Base-by-base conservation (phyloP, 345 rosid species). In the Brassica napus region DNA sequence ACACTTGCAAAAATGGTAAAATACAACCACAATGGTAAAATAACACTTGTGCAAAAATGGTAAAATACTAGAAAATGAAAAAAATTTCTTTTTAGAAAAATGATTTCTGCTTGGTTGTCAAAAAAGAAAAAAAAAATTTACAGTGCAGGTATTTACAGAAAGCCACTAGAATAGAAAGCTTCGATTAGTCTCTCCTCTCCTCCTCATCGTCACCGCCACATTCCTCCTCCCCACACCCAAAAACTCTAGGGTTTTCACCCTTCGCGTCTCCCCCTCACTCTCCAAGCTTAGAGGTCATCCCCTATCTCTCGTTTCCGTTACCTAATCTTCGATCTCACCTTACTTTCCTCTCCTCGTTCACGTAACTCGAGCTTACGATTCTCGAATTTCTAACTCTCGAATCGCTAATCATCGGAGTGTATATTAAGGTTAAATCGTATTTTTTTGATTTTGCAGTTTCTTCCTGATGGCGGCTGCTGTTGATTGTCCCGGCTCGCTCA, bases 381-480 rank as follows among this genome's bases (percentile, higher is more conserved):
- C 54, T 44, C 5, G 15, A 44, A 1, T 44, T 1, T 4, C 15
- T 10, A 39, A 39, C 4, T 44, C 5, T 44, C 54, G 54, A 44
- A 44, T 44, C 14, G 54, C 15, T 12, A 44, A 12, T 44, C 15
- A 28, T 28, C 31, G 3, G 31, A 28, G 31, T 28, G 31, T 28
- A 28, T 28, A 28, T 28, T 28, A 4, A 28, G n/a, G n/a, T 44
- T 44, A 39, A 44, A 0, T 44, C n/a, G n/a, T 44, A 0, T 12
- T 44, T 44, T 44, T 58, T 68, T 44, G n/a, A 11, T 0, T 3
- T 64, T 44, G 54, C 67, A 83, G 54, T 11, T 11, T 44, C 74
- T 26, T 82, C 74, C 35, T 69, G 77, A 88, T 89, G 92, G 86
- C 91, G 0, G 71, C 72, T 6, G 73, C 72, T 10, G 79, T 75